A percentile compares a stretch with the other conserved stretches of the same genome.
Conservation (phyloP, 2,329 filamentous ascomycete species). For the Aureobasidium sp. region DNA sequence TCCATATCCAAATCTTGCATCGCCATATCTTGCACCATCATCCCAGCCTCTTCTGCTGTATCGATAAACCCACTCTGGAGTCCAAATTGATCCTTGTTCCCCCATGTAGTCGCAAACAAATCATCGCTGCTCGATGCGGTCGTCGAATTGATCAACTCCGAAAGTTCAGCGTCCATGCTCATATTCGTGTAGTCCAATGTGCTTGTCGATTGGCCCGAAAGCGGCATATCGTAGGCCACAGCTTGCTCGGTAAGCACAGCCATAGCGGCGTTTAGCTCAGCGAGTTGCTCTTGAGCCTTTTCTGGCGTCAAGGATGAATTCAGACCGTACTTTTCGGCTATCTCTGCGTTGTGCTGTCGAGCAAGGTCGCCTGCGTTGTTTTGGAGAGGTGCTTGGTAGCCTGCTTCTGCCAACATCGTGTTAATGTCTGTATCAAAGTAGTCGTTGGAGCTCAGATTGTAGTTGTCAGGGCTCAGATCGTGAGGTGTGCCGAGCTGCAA, state of each 20-base stretch:
- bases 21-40: not conserved
- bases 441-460: not conserved
- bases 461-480: too few relatives aligned
- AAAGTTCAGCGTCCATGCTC: not conserved
- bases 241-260: conserved; percentile 4
- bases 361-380: conserved; percentile 4
- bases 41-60: not conserved
- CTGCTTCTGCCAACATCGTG: conserved; percentile 7
- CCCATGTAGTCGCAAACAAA: not conserved
- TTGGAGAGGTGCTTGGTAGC: not conserved
- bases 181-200: not conserved
- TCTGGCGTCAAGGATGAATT: conserved; percentile 1
- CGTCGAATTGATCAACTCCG: not conserved
- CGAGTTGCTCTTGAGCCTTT: conserved; percentile 9
- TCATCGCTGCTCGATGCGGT: not conserved
- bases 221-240: not conserved
- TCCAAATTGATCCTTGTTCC: not conserved
- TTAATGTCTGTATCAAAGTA: not conserved
- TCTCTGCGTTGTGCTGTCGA: conserved; percentile 1
- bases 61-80: not conserved
- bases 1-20: conserved; percentile 14
- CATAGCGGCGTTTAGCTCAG: conserved; percentile 13
- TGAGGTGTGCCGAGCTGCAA: conserved; percentile 6
- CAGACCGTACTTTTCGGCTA: not conserved
- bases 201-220: not conserved